Evolutionary conservation across 2,329 filamentous ascomycete species (phyloP).

Genomic region (Sporothrix luriei): DNA sequence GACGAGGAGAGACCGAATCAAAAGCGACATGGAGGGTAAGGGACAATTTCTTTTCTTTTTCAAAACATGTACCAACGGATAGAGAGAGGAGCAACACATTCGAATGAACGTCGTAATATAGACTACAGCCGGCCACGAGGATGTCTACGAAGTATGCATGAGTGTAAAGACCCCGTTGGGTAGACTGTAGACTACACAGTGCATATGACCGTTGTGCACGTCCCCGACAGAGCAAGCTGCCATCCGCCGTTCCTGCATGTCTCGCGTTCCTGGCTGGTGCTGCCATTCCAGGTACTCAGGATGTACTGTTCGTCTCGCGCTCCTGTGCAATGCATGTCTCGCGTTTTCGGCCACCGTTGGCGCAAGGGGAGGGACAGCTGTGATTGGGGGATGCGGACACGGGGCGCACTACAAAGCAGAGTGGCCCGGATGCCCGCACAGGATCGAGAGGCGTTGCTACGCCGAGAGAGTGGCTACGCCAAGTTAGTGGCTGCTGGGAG

Average conservation of each 20-base stretch:
- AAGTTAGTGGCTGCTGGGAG: too few relatives aligned
- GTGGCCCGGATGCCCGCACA: too few relatives aligned
- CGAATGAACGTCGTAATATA: neutral
- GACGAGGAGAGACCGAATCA: neutral
- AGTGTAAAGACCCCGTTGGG: neutral
- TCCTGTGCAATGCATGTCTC: conserved; percentile 1
- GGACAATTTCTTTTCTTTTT: neutral
- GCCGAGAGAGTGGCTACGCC: too few relatives aligned
- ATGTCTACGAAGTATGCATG: neutral
- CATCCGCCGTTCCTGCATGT: neutral
- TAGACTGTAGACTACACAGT: too few relatives aligned
- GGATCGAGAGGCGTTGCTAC: too few relatives aligned
- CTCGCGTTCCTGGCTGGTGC: conserved; percentile 1
- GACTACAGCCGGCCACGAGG: neutral
- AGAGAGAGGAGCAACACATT: neutral
- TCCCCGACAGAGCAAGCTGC: neutral
- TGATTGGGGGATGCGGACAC: neutral
- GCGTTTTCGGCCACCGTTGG: neutral
- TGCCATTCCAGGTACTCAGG: too few relatives aligned
- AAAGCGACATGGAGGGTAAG: conserved; percentile 5
- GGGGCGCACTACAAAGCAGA: too few relatives aligned
- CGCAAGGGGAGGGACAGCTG: neutral
- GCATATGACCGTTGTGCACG: too few relatives aligned
- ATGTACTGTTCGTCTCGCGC: neutral
- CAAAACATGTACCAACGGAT: neutral